A percentile compares a stretch with the other conserved stretches of the same genome.
These are phyloP conservation scores for Podospora fimiseda DNA, from an alignment of 495 filamentous ascomycete genomes.

Conservation along the genomic window DNA sequence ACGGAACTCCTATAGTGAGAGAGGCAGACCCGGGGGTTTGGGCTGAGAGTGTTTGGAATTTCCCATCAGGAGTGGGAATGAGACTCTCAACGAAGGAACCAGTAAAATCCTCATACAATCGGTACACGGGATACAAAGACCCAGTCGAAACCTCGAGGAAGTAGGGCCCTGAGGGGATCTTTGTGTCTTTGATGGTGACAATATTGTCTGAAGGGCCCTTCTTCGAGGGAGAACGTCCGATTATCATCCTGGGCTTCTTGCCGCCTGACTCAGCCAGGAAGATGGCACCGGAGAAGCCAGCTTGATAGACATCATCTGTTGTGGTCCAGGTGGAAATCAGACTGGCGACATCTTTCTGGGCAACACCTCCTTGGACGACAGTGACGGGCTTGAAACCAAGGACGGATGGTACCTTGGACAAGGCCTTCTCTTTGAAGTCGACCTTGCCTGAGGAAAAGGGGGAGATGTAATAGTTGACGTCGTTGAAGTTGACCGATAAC, in stretches of 20 bases:
- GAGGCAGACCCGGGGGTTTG: constrained; percentile 23
- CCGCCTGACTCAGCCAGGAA: constrained; percentile 14
- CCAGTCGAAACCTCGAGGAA: constrained; percentile 37
- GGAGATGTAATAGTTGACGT: constrained; percentile 38
- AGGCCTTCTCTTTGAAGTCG: neutral
- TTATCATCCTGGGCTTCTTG: neutral
- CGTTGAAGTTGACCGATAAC: constrained; percentile 34
- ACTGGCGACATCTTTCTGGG: constrained; percentile 13
- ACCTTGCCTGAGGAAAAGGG: constrained; percentile 24
- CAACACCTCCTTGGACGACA: constrained; percentile 26
- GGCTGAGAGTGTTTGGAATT: constrained; percentile 33
- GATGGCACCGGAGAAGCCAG: constrained; percentile 29
- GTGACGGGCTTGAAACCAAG: constrained; percentile 36
- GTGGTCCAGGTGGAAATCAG: constrained; percentile 25
- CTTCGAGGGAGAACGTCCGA: constrained; percentile 2
- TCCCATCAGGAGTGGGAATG: constrained; percentile 31
- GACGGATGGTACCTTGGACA: constrained; percentile 5
- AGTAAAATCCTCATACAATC: constrained; percentile 38
- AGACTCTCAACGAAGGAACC: constrained; percentile 33
- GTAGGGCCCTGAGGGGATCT: constrained; percentile 42
- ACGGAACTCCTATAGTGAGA: constrained; percentile 41
- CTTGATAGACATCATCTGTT: constrained; percentile 40
- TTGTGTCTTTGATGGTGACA: constrained; percentile 13
- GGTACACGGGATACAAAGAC: constrained; percentile 33
- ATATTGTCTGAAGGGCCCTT: constrained; percentile 14